Base-by-base conservation (phyloP, 2,329 filamentous ascomycete genomes). In the Thielaviopsis euricoi region DNA sequence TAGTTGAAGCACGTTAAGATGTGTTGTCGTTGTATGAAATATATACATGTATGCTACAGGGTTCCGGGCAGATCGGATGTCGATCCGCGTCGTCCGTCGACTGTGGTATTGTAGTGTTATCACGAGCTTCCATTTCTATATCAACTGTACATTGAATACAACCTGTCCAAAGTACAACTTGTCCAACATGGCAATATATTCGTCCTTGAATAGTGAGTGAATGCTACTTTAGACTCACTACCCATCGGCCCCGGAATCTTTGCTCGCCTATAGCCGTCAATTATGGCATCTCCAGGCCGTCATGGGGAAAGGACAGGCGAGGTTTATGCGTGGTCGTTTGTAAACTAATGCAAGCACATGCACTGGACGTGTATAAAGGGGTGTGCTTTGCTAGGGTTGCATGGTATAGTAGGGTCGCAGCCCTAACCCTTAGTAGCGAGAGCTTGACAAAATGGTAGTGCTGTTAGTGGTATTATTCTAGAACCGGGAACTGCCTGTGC, bases 251-350 rank as follows among this genome's bases (percentile, higher is more conserved):
- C 21, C 17, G 15, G 25, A 43, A 43, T 15, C 33, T 10, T 43
- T 5, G 6, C 10, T 43, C 37, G 37, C 37, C 37, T 43, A n/a
- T 43, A 52, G 23, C 51, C 17, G 23, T 52, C 29, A 10, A 52
- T 19, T 52, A 22, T 52, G 51, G 21, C 15, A 29, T 29, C 23
- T 29, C n/a, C 33, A 19, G 29, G 29, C 51, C 25, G 25, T 23
- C 51, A 52, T 29, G 51, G 25, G 51, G 51, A 52, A 52, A 23
- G 51, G 51, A 52, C 51, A 52, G 51, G 51, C 51, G 51, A 52
- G 51, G 22, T 25, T 21, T n/a, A 29, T 52, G 25, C 51, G 25
- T 26, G 22, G 29, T n/a, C 51, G 21, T n/a, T 9, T 15, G 3
- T 26, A 9, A 52, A 52, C 51, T 3, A 29, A 29, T 19, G 21